These are phyloP conservation scores for Withania somnifera DNA, from an alignment of 305 asterid species.

Conservation along the genomic window DNA sequence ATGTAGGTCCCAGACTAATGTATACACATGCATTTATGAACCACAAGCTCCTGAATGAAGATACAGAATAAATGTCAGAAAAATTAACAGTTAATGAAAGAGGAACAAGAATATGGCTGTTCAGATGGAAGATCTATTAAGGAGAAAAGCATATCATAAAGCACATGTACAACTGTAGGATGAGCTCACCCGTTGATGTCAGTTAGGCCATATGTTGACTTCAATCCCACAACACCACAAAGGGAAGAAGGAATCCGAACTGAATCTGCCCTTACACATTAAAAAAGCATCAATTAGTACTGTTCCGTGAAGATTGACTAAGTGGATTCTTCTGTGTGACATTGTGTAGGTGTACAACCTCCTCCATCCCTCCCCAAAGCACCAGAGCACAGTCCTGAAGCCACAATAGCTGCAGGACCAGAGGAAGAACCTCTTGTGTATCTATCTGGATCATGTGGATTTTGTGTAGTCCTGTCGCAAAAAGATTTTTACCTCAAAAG, in stretches of 20 bases:
- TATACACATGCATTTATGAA: neutral
- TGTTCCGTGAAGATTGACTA: neutral
- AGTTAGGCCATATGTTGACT: conserved; percentile 84
- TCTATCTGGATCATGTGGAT: conserved; percentile 89
- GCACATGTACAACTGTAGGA: neutral
- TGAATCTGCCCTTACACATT: conserved; percentile 51
- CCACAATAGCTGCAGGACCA: conserved; percentile 95
- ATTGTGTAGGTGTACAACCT: conserved; percentile 49
- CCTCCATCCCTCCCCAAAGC: conserved; percentile 99
- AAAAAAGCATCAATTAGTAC: conserved; percentile 12
- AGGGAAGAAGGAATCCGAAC: conserved; percentile 91
- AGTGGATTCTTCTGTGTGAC: conserved; percentile 13
- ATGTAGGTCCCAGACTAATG: neutral
- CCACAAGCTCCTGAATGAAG: neutral
- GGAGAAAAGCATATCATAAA: neutral
- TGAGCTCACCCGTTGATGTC: conserved; percentile 63
- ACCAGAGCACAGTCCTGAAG: conserved; percentile 90
- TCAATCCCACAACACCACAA: conserved; percentile 93
- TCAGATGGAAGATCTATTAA: neutral
- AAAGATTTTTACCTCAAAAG: conserved; percentile 1
- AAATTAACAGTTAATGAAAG: neutral
- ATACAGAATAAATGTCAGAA: neutral
- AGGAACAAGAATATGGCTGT: neutral
- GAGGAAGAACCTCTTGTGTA: conserved; percentile 98
- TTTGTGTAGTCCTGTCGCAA: conserved; percentile 76